phyloP scores from a whole-genome alignment of 306 rosid genomes.

The Lotus japonicus region DNA sequence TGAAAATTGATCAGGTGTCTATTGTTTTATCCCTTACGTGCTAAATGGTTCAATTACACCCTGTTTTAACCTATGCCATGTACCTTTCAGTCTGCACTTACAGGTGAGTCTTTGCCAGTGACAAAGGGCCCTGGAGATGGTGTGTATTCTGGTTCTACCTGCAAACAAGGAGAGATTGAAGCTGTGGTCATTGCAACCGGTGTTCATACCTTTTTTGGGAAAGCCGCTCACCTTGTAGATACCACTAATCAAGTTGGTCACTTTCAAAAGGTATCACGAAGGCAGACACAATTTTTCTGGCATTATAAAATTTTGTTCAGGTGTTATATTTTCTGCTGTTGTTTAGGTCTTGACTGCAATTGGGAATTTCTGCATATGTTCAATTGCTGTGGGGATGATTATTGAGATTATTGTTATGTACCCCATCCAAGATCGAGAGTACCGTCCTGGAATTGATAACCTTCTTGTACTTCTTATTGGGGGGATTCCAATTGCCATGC shows the following conservation, averaged over 20 bases:
- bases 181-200: slow-evolving; percentile 92
- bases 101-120: slow-evolving; percentile 85
- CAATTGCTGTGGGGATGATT: slow-evolving; percentile 82
- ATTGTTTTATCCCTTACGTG: neutral
- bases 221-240: slow-evolving; percentile 94
- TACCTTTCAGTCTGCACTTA: slow-evolving; percentile 72
- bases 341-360: slow-evolving; percentile 87
- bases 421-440: slow-evolving; percentile 73
- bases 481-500: slow-evolving; percentile 97
- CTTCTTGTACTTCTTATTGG: slow-evolving; percentile 93
- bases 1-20: slow-evolving; percentile 81
- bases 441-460: slow-evolving; percentile 92
- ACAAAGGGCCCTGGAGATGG: slow-evolving; percentile 94
- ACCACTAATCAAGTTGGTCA: slow-evolving; percentile 92
- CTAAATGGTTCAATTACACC: neutral
- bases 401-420: slow-evolving; percentile 82
- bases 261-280: slow-evolving; percentile 69
- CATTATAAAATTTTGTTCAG: neutral
- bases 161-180: slow-evolving; percentile 92
- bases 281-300: neutral
- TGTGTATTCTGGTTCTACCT: slow-evolving; percentile 87
- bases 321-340: neutral
- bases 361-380: slow-evolving; percentile 91
- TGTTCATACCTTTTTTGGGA: slow-evolving; percentile 90
- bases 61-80: neutral